Evolutionary conservation across 805 yeast species (phyloP).

Genomic region (Maudiozyma saulgeensis): DNA sequence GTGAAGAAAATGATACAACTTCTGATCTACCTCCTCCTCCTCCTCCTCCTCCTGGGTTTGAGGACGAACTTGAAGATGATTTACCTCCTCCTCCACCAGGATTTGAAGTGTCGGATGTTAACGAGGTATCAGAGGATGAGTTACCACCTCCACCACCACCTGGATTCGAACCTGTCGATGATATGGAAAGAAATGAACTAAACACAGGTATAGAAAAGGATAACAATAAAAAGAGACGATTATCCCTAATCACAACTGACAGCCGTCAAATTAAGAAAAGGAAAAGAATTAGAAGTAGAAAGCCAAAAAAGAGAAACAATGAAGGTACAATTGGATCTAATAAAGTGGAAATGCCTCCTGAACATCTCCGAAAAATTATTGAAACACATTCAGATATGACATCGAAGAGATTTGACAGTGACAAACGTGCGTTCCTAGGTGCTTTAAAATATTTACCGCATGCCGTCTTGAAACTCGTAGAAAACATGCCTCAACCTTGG

Average conservation of each 20-base stretch:
- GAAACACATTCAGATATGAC: conserved; percentile 79
- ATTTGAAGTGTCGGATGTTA: neutral
- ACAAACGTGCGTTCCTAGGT: conserved; percentile 79
- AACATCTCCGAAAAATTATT: conserved; percentile 78
- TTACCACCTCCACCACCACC: conserved; percentile 7
- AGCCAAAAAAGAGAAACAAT: conserved; percentile 1
- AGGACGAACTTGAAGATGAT: neutral
- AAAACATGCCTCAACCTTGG: conserved; percentile 99
- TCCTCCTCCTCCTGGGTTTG: conserved; percentile 27
- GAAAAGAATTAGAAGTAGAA: conserved; percentile 24
- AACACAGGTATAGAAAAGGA: neutral
- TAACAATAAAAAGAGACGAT: conserved; percentile 9
- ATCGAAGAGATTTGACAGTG: conserved; percentile 66
- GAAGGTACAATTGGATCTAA: conserved; percentile 44
- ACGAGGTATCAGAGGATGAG: neutral
- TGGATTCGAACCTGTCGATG: conserved; percentile 2
- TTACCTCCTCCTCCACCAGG: conserved; percentile 27
- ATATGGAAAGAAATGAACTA: neutral
- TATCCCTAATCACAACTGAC: neutral
- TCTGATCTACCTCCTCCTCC: conserved; percentile 28
- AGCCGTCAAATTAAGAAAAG: conserved; percentile 12
- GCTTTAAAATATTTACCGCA: conserved; percentile 94
- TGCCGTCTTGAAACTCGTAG: conserved; percentile 78
- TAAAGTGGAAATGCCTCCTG: conserved; percentile 85
- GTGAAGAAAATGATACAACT: conserved; percentile 4